A percentile compares a stretch with the other conserved stretches of the same genome.
phyloP scores from a whole-genome alignment of 192 early-diverging fungal species.

The Jimgerdemannia lactiflua region DNA sequence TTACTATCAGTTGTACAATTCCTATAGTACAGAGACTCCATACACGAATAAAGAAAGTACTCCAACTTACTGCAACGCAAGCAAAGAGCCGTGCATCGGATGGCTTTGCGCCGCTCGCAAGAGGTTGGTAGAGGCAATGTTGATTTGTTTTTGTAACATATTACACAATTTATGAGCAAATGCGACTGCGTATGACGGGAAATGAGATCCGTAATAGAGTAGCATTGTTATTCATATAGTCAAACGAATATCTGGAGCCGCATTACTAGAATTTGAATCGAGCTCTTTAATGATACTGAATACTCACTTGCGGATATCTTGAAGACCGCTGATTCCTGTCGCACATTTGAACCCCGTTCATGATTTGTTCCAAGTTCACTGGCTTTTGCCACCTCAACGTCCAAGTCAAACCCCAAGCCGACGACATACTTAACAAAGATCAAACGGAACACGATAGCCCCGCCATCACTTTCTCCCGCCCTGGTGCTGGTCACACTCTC shows the following conservation, averaged over 20 bases:
- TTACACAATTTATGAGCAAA: conserved; percentile 52
- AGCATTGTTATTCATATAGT: too few relatives aligned
- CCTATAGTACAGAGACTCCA: too few relatives aligned
- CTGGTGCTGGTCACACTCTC: conserved; percentile 60
- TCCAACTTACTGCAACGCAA: conserved; percentile 38
- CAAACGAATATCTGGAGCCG: too few relatives aligned
- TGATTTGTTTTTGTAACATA: conserved; percentile 46
- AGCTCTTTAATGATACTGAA: conserved; percentile 5
- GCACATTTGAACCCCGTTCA: neutral
- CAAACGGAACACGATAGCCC: conserved; percentile 74
- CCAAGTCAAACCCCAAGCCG: conserved; percentile 38
- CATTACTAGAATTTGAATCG: neutral
- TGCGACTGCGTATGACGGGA: conserved; percentile 25
- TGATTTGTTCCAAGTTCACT: neutral
- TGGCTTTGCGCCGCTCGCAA: conserved; percentile 48
- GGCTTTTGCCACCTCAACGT: conserved; percentile 10
- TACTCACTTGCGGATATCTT: conserved; percentile 2
- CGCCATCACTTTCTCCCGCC: conserved; percentile 80
- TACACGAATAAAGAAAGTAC: neutral
- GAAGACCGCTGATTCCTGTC: neutral
- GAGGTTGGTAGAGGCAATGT: conserved; percentile 41
- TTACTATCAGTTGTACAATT: too few relatives aligned
- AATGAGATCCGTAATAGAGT: conserved; percentile 3
- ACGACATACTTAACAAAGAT: conserved; percentile 78
- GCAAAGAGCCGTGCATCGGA: conserved; percentile 54